Evolutionary conservation across 169 alveolate species (phyloP).

Genomic region (Babesia bovis): DNA sequence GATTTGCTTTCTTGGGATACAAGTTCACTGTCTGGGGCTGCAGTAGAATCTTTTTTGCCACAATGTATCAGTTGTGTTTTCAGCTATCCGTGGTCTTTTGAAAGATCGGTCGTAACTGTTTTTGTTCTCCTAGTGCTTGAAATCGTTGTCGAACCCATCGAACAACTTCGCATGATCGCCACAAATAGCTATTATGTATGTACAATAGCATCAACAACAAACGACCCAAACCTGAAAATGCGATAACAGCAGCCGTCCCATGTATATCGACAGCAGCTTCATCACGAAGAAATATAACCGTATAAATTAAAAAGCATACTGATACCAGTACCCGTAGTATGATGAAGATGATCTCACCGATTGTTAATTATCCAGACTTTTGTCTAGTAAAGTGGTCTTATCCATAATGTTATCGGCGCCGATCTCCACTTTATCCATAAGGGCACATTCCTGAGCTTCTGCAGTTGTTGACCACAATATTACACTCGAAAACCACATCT

Average conservation of each 20-base stretch:
- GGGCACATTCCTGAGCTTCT: too few species aligned
- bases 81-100: too few species aligned
- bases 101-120: too few species aligned
- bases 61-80: too few species aligned
- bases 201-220: background rate
- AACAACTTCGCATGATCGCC: background rate
- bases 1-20: too few species aligned
- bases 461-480: too few species aligned
- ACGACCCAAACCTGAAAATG: background rate
- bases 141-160: background rate
- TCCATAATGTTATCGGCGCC: too few species aligned
- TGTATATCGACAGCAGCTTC: background rate
- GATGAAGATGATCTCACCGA: background rate
- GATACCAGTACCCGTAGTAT: background rate
- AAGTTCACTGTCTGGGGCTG: too few species aligned
- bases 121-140: too few species aligned
- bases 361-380: background rate
- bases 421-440: too few species aligned
- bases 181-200: background rate
- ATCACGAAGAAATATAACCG: background rate
- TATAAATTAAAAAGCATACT: background rate
- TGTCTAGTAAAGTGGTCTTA: background rate
- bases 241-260: background rate
- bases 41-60: too few species aligned
- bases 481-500: too few species aligned